phyloP scores from a whole-genome alignment of 1,284 basidiomycete genomes.

The Leccinum griseonigrum region DNA sequence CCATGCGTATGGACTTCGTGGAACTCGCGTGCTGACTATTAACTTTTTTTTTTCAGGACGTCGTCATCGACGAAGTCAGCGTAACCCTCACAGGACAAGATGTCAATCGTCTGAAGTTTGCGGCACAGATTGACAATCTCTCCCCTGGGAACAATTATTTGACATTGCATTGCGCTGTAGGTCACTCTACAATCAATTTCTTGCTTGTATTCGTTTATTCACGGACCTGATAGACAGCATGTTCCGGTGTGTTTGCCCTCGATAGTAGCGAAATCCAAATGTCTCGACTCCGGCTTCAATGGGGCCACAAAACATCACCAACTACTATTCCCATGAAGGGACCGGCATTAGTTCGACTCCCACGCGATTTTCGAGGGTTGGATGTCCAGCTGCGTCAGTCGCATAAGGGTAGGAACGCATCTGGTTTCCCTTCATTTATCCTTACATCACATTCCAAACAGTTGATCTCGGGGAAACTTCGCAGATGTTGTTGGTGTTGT shows the following conservation, averaged over 20 bases:
- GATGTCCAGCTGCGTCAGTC: constrained; percentile 62
- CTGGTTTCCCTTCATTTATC: constrained; percentile 1
- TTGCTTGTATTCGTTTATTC: neutral
- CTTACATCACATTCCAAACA: constrained; percentile 29
- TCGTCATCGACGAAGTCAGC: constrained; percentile 51
- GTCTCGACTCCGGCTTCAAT: constrained; percentile 57
- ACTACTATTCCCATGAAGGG: constrained; percentile 25
- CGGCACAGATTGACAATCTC: constrained; percentile 37
- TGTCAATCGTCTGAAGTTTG: constrained; percentile 52
- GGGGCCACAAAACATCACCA: constrained; percentile 42
- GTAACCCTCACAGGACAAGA: constrained; percentile 57
- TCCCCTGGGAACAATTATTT: constrained; percentile 54
- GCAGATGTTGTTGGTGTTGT: constrained; percentile 52
- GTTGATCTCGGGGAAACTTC: constrained; percentile 67
- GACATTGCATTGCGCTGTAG: constrained; percentile 66
- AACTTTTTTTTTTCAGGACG: constrained; percentile 33
- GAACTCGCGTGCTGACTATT: constrained; percentile 9
- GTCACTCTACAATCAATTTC: constrained; percentile 26
- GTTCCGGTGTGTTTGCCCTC: constrained; percentile 58
- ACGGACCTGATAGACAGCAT: constrained; percentile 49
- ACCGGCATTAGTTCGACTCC: constrained; percentile 52
- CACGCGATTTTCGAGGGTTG: constrained; percentile 56
- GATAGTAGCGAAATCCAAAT: constrained; percentile 61
- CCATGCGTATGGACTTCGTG: constrained; percentile 56
- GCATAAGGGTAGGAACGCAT: constrained; percentile 47